Base-by-base conservation (phyloP, 495 filamentous ascomycete genomes). In the Penicillium macrosclerotiorum region DNA sequence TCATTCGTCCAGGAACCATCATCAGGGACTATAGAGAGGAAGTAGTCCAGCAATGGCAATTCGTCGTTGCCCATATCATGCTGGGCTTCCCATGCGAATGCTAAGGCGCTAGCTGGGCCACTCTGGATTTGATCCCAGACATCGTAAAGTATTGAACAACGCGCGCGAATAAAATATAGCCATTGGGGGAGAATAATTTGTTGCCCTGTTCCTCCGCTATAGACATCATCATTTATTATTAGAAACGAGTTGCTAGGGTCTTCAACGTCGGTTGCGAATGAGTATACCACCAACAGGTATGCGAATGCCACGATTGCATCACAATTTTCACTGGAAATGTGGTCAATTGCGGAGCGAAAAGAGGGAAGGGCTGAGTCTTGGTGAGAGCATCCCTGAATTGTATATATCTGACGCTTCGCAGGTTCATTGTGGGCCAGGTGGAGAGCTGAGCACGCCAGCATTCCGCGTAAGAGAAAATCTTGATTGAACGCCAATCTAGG, bases 301-400 rank as follows among this genome's bases (percentile, higher is more conserved):
- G 60, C 50, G 26, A 68, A 69, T 38, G 55, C 52, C n/a, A 72
- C 37, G 5, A 69, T 42, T 1, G 70, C 64, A 12, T 69, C 42
- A 43, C 65, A 64, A 16, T 68, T 68, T 3, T 63, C 17, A 1
- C 30, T 20, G 2, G 51, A 47, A 1, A 49, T 37, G n/a, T 57
- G 33, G 7, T 43, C 26, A 5, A 65, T 65, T 9, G 58, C 67
- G 11, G 40, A 19, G 4, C 62, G 55, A 39, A 69, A 72, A 2
- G 34, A 31, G 3, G 67, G 63, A 38, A 69, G 46, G 2, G 64
- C 69, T 9, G 37, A 17, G 9, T 60, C 51, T 31, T 72, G 68
- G 45, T 66, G 59, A 8, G 4, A 13, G 30, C 29, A 52, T 8
- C 63, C 55, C 26, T 37, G 51, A 1, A 69, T 12, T 3, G 51